Base-by-base conservation (phyloP, 179 eudicot species). In the Actinidia arguta region DNA sequence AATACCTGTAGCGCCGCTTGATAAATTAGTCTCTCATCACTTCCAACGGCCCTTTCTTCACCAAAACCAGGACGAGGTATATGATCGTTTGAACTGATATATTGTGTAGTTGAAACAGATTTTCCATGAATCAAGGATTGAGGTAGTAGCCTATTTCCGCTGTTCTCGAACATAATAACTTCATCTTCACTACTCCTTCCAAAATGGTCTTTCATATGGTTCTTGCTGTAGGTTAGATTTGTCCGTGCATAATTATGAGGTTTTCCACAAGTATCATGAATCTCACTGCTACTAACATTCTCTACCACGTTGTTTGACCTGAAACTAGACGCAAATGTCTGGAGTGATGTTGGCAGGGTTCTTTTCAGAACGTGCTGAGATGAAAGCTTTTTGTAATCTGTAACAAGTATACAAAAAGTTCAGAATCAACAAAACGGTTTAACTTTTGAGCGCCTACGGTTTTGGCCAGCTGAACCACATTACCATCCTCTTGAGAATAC, bases 1-100 rank as follows among this genome's bases (percentile, higher is more conserved):
- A 73, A 42, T 88, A 95, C 99, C 97, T 92, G 97, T 77, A 95
- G 63, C 73, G 97, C 99, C 48, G 97, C 97, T 88, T 93, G 95
- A 85, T 85, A 95, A 75, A 94, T 89, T 81, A 88, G 83, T 83
- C 98, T 90, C 92, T 94, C 99, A 77, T 95, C 98, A 81, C 82
- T 78, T 80, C 86, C 98, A 4, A 84, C 80, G 75, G 82, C 88
- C 84, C 89, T 89, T 78, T 94, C 99, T 80, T 95, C 98, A 76
- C 86, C 90, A 46, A 87, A 51, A 67, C 83, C 91, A 80, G 91
- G 62, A 79, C 80, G 94, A 71, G 76, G 86, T 27, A 83, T 82
- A 81, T 89, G 83, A 86, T 92, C 98, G 76, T 50, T 83, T 73
- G 89, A 58, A 64, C 78, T 68, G 59, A 79, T 64, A 85, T 87